Base-by-base conservation (phyloP, 441 rosid species). In the Adansonia rubrostipa region DNA sequence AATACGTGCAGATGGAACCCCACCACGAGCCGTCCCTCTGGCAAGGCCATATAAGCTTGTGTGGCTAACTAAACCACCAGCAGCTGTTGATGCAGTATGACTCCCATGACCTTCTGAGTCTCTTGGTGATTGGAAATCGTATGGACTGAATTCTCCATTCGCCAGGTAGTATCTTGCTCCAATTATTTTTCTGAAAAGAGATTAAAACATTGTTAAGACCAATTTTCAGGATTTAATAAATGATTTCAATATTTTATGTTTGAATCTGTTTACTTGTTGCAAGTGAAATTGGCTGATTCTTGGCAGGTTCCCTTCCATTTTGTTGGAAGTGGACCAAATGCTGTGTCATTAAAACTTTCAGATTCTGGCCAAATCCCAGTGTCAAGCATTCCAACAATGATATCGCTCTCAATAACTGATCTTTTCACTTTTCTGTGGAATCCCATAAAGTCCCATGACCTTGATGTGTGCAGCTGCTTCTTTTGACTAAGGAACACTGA, bases 331-430 rank as follows among this genome's bases (percentile, higher is more conserved):
- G 88, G 78, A 19, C 84, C 82, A 62, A 84, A 82, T 54, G 81
- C 87, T 13, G 40, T 68, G 71, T 91, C 90, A 5, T 20, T 79
- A 68, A 89, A 90, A 75, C 94, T 90, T 5, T 78, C 74, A 0
- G 88, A 83, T 75, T 90, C 92, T 1, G 91, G 91, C 94, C 92
- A 90, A 19, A 87, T 70, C 22, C 94, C 92, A 0, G 87, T 75
- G 75, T 87, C 90, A n/a, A 87, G 74, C 81, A 89, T 82, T 50
- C 92, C 91, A 14, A 85, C 17, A 13, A 89, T 71, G 56, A 87
- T 65, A 57, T 86, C 67, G 20, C 69, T 82, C 77, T 89, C 88
- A 1, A 71, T 8, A 6, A 65, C 8, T 20, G 77, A 28, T 84
- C 87, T 85, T 15, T 2, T 78, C 24, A 75, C 83, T 10, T 82